Evolutionary conservation across 192 early-diverging fungal species (phyloP).

Genomic region (Umbelopsis vinacea): DNA sequence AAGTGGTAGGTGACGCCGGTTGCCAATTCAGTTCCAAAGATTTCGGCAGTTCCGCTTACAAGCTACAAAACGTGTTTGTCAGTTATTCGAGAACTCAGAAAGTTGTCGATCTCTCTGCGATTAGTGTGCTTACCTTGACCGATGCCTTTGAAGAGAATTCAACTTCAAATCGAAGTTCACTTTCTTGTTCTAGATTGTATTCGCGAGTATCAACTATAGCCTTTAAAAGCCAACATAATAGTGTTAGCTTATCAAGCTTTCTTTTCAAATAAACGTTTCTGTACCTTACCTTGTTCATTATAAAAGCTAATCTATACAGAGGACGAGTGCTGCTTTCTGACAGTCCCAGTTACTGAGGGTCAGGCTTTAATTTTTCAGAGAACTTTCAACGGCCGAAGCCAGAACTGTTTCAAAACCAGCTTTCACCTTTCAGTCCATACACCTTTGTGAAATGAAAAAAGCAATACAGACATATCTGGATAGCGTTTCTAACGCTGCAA

Average conservation of each 20-base stretch:
- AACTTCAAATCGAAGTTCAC: slow-evolving; percentile 94
- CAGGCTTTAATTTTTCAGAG: no score
- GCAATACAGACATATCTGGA: slow-evolving; percentile 23
- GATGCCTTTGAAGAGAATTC: slow-evolving; percentile 67
- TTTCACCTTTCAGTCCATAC: no score
- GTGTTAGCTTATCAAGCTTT: not conserved
- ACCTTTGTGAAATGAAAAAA: not conserved
- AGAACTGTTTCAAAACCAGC: no score
- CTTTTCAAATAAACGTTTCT: not conserved
- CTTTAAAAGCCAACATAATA: not conserved
- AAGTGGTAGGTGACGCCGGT: slow-evolving; percentile 81
- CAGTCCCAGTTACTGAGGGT: no score
- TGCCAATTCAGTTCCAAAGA: slow-evolving; percentile 95
- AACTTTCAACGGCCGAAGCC: not conserved
- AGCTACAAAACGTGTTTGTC: slow-evolving; percentile 50
- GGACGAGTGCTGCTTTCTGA: no score
- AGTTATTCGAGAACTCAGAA: not conserved
- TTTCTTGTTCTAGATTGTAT: slow-evolving; percentile 73
- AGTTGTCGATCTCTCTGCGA: not conserved
- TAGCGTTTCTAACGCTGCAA: not conserved
- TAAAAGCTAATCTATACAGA: not conserved
- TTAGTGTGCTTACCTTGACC: slow-evolving; percentile 63
- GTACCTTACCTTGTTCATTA: slow-evolving; percentile 6
- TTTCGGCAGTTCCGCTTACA: slow-evolving; percentile 80
- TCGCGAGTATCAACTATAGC: slow-evolving; percentile 45